A percentile compares a stretch with the other conserved stretches of the same genome.
Conservation (phyloP, 2,329 filamentous ascomycete genomes). For the Fusarium albidum region DNA sequence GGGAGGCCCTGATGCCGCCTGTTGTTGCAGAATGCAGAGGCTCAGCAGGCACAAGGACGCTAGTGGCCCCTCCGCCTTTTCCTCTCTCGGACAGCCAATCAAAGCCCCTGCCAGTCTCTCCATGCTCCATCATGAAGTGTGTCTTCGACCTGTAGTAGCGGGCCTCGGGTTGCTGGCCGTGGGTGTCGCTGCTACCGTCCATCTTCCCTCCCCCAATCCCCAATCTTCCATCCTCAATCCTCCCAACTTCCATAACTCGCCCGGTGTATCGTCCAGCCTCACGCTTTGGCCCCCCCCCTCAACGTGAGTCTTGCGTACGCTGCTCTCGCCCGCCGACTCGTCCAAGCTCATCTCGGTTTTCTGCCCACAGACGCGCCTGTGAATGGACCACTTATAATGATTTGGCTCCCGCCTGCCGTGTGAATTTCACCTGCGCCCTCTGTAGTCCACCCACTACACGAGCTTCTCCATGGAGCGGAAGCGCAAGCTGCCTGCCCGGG, state of each 20-base stretch:
- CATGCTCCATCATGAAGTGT: constrained; percentile 29
- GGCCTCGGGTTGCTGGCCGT: constrained; percentile 33
- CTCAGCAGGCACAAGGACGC: constrained; percentile 6
- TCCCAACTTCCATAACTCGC: constrained; percentile 23
- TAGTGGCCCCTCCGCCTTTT: constrained; percentile 20
- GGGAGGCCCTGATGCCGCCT: constrained; percentile 5
- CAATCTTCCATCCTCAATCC: constrained; percentile 22
- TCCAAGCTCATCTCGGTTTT: constrained; percentile 15
- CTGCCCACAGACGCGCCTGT: constrained; percentile 35
- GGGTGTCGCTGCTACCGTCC: constrained; percentile 25
- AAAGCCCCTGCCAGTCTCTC: constrained; percentile 12
- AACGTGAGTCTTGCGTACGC: neutral
- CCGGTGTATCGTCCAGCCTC: constrained; percentile 18
- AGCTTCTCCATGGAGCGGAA: constrained; percentile 66
- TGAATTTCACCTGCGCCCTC: constrained; percentile 29
- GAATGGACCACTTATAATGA: constrained; percentile 46
- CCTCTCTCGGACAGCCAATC: constrained; percentile 20
- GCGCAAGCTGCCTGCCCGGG: constrained; percentile 70
- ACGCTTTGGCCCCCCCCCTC: neutral
- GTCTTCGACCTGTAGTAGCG: constrained; percentile 22
- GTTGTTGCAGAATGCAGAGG: constrained; percentile 18
- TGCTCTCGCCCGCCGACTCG: neutral
- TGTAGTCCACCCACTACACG: constrained; percentile 20
- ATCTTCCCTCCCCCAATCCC: constrained; percentile 27
- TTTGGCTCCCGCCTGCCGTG: constrained; percentile 30